Evolutionary conservation across 441 rosid genomes (phyloP).

Genomic region (Syzygium syzygioides): DNA sequence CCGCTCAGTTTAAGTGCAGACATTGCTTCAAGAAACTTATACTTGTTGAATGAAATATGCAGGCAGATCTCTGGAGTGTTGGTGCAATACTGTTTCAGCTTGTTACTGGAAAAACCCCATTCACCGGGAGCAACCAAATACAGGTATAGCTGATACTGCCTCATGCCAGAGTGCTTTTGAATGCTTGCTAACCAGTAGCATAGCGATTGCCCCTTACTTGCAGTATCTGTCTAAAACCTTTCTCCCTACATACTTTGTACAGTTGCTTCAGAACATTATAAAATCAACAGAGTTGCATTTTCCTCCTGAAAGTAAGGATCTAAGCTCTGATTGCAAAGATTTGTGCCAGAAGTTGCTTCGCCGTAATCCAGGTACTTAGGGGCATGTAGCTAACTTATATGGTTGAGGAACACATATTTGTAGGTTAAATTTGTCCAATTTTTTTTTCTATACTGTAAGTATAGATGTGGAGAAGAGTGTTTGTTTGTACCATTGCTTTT

Average conservation of each 20-base stretch:
- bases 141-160: constrained; percentile 41
- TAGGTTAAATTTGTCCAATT: too few relatives aligned
- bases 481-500: too few relatives aligned
- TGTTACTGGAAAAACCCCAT: constrained; percentile 90
- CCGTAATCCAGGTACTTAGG: constrained; percentile 78
- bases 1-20: background rate
- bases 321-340: constrained; percentile 73
- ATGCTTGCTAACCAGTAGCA: background rate
- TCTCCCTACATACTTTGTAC: constrained; percentile 19
- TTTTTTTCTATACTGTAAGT: too few relatives aligned
- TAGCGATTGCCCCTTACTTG: background rate
- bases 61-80: constrained; percentile 99
- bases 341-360: constrained; percentile 86
- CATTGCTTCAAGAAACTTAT: background rate
- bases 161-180: background rate
- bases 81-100: constrained; percentile 96
- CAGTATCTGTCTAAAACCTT: constrained; percentile 14
- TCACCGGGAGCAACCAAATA: constrained; percentile 80
- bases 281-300: constrained; percentile 78
- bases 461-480: too few relatives aligned
- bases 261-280: constrained; percentile 91
- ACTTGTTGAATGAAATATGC: constrained; percentile 37
- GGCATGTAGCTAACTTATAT: background rate
- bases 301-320: constrained; percentile 46
- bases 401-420: too few relatives aligned